Percentiles rank a stretch among this genome's conserved stretches.
Conservation (phyloP, 2,329 filamentous ascomycete species). For the Sodiomyces alkalinus region DNA sequence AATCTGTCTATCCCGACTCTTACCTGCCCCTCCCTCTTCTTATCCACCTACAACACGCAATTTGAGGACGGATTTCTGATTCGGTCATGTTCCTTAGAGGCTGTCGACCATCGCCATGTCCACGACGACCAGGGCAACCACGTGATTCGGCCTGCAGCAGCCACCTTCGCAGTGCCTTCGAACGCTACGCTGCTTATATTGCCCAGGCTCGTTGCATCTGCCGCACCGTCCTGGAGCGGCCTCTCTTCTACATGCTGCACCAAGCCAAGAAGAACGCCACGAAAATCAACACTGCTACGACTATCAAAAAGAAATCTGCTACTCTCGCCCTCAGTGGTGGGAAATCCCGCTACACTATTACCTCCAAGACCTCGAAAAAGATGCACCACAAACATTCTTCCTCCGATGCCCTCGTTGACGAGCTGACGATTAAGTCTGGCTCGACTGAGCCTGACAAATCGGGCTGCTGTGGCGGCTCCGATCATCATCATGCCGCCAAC, state of each 20-base stretch:
- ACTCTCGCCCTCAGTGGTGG: too few species aligned
- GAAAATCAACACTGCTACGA: too few species aligned
- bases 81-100: constrained; percentile 4
- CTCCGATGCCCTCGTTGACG: too few species aligned
- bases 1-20: too few species aligned
- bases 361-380: too few species aligned
- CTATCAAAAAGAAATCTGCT: too few species aligned
- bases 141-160: constrained; percentile 14
- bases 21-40: too few species aligned
- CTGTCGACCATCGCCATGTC: constrained; percentile 10
- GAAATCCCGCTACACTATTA: too few species aligned
- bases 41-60: too few species aligned
- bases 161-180: constrained; percentile 17
- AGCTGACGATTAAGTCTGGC: not conserved
- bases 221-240: constrained; percentile 15
- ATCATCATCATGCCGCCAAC: constrained; percentile 1
- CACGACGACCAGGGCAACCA: constrained; percentile 14
- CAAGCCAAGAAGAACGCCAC: constrained; percentile 3
- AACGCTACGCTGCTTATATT: constrained; percentile 19
- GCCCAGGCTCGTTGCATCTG: constrained; percentile 22
- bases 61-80: too few species aligned
- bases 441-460: too few species aligned
- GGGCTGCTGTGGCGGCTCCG: constrained; percentile 1
- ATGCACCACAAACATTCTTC: too few species aligned
- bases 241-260: constrained; percentile 13